phyloP scores from a whole-genome alignment of 2,329 filamentous ascomycete genomes.

The Clarireedia paspali region DNA sequence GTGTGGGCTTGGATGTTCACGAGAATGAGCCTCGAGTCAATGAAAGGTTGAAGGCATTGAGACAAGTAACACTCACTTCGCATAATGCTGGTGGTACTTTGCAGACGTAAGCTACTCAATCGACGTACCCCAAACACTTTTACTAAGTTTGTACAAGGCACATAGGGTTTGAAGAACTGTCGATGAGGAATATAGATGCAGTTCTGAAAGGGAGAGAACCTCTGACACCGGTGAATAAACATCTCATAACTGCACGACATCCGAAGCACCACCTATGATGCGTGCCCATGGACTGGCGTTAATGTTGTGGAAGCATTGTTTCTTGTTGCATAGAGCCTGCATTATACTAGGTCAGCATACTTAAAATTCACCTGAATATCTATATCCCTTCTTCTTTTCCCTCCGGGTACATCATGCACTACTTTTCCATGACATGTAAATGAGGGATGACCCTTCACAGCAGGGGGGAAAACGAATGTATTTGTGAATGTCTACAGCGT shows the following conservation, averaged over 20 bases:
- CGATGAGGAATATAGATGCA: slow-evolving; percentile 58
- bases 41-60: slow-evolving; percentile 21
- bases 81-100: slow-evolving; percentile 62
- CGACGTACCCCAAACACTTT: accelerated
- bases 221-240: slow-evolving; percentile 28
- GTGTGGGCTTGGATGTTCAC: slow-evolving; percentile 58
- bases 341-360: no score
- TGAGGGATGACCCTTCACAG: no score
- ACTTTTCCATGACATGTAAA: no score
- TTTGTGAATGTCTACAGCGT: no score
- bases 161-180: slow-evolving; percentile 57
- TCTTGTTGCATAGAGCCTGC: no score
- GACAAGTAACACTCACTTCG: slow-evolving; percentile 47
- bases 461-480: no score
- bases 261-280: no score
- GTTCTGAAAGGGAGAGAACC: slow-evolving; percentile 37
- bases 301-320: no score
- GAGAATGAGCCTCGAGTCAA: slow-evolving; percentile 44
- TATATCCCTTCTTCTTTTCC: no score
- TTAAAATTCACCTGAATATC: no score
- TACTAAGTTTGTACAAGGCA: slow-evolving; percentile 16
- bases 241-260: slow-evolving; percentile 12
- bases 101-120: slow-evolving; percentile 38
- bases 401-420: no score
- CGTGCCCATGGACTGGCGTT: no score